Evolutionary conservation across 202 grass and related monocot genomes (phyloP), one percentile per base, ranked within the genome.

Genomic region (Schoenoplectus triqueter): DNA sequence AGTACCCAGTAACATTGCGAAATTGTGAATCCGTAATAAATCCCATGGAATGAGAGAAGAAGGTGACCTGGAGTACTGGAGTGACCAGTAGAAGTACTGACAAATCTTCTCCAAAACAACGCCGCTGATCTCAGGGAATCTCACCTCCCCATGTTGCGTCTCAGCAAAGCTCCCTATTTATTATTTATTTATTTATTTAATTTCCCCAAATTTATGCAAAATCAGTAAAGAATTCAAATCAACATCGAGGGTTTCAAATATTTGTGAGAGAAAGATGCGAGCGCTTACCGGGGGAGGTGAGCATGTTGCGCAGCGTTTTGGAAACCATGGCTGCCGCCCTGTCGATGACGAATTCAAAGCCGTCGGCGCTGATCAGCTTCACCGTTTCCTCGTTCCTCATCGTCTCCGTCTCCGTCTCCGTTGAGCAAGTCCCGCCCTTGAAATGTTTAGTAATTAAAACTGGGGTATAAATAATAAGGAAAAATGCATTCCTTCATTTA

Each of bases 51-150:
- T 3, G 1, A 31, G 2, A 41, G 11, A 4, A 40, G 6, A 20
- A 18, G 17, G 17, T 72, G 73, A 90, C 95, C 90, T 91, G 73
- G 90, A 86, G 65, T 89, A 94, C 83, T 94, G 93, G 17, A 95
- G 93, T 13, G 93, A 92, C 95, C 95, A 98, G 64, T 95, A 98
- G 87, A 98, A 98, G 82, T 95, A 98, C 78, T 94, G 93, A 81
- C 95, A 98, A 77, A 98, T 93, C 89, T 98, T 95, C 87, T 95
- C 95, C 18, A 95, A 87, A 42, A 98, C 89, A 44, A 85, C 73
- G 5, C 91, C 90, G 79, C 78, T 84, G 81, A 95, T 95, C 87
- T 98, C 95, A 21, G 95, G 95, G 87, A 98, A 98, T 18, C 89
- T 90, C 21, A 98, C 95, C 87, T 95, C 89, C 41, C 93, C 91